Conservation (phyloP, 331 rosid species). For the Rhamnella rubrinervis region DNA sequence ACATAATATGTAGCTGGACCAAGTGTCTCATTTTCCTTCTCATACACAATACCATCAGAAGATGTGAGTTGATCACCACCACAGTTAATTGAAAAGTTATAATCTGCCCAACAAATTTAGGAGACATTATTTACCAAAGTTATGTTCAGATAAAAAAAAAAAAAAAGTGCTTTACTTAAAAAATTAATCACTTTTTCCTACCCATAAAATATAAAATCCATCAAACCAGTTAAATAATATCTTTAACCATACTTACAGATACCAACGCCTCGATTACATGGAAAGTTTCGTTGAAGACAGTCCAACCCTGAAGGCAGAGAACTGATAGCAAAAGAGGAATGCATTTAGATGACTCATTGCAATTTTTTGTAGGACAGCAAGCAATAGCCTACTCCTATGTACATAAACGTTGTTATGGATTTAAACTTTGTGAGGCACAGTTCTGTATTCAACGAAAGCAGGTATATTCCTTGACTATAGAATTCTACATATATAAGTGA, state of each 20-base stretch:
- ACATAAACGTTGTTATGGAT: too few relatives aligned
- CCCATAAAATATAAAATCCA: too few relatives aligned
- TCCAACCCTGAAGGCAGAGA: conserved; percentile 54
- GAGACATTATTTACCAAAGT: not conserved
- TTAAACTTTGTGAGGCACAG: too few relatives aligned
- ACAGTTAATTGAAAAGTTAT: conserved; percentile 54
- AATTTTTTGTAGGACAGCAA: not conserved
- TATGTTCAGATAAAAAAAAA: too few relatives aligned
- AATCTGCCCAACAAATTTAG: conserved; percentile 40
- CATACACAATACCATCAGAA: conserved; percentile 35
- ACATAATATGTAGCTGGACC: conserved; percentile 72
- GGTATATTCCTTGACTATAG: too few relatives aligned
- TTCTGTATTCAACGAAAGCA: too few relatives aligned
- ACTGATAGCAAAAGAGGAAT: conserved; percentile 32
- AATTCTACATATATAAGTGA: too few relatives aligned
- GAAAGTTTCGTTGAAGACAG: conserved; percentile 66
- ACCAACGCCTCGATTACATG: conserved; percentile 51
- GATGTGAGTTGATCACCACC: conserved; percentile 49
- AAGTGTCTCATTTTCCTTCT: conserved; percentile 54
- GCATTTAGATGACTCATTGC: not conserved
- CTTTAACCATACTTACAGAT: conserved; percentile 44
- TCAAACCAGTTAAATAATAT: too few relatives aligned
- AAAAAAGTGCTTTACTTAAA: too few relatives aligned
- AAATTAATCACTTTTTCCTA: not conserved
- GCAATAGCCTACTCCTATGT: not conserved